These are phyloP conservation scores for Theileria annulata DNA, from an alignment of 169 alveolate genomes.

Conservation along the genomic window DNA sequence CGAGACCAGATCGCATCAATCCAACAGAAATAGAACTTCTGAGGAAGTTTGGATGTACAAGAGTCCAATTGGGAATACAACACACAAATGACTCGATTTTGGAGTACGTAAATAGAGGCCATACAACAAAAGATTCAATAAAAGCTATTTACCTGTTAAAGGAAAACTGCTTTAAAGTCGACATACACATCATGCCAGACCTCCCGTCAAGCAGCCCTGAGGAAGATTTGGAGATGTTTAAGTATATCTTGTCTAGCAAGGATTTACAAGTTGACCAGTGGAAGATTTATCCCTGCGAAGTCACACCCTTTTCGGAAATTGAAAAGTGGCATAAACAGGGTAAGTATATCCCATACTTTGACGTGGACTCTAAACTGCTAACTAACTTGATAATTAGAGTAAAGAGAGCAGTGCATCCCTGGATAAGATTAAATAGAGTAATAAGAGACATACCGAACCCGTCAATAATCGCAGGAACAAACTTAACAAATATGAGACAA, in stretches of 20 bases:
- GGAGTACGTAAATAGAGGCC: conserved; percentile 82
- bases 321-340: conserved; percentile 87
- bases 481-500: conserved; percentile 89
- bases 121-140: conserved; percentile 78
- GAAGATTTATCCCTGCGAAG: conserved; percentile 94
- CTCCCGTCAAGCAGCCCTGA: conserved; percentile 84
- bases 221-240: conserved; percentile 87
- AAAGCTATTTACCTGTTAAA: conserved; percentile 86
- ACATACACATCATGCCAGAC: conserved; percentile 93
- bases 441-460: conserved; percentile 93
- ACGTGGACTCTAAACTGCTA: conserved; percentile 77
- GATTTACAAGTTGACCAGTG: conserved; percentile 93
- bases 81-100: conserved; percentile 87
- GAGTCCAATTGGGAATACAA: conserved; percentile 93
- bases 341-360: conserved; percentile 86
- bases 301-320: conserved; percentile 89
- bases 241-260: conserved; percentile 78
- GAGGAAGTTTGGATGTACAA: conserved; percentile 88
- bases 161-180: conserved; percentile 91
- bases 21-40: conserved; percentile 81
- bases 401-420: conserved; percentile 90
- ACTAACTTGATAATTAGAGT: conserved; percentile 76
- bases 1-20: conserved; percentile 91
- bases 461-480: conserved; percentile 91
- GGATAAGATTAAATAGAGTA: conserved; percentile 92